Base-by-base conservation (phyloP, 2,329 filamentous ascomycete genomes). In the Fusarium aywerte region DNA sequence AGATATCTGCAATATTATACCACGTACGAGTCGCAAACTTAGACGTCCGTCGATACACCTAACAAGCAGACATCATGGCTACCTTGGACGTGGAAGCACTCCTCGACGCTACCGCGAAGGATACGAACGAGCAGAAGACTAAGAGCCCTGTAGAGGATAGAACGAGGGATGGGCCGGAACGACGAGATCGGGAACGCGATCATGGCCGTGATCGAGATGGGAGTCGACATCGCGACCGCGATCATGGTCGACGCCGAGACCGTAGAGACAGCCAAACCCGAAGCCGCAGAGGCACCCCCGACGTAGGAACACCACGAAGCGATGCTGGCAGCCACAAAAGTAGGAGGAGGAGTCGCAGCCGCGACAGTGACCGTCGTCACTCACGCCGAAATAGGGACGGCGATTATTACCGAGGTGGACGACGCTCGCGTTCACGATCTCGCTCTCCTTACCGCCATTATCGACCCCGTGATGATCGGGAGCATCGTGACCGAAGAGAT, bases 51-150 rank as follows among this genome's bases (percentile, higher is more conserved):
- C 57, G 55, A 64, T 42, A 59, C 35, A 70, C 48, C 47, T 58
- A 45, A 67, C 57, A 49, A 52, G 58, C 59, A 72, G 68, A 61
- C 69, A 79, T 69, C 65, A 85, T 85, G 83, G 79, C 82, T 51
- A 81, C 79, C 58, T 77, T 85, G 72, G 93, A 97, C 76, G 92
- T 97, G 73, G 94, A 97, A 84, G 92, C 93, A 70, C 87, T 97
- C 69, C 89, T 97, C 72, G 93, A 97, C 80, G 92, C 91, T 50
- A 92, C 92, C 66, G 92, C 92, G 51, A 89, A 89, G 76, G 83
- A 84, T 69, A 80, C 83, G 62, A 80, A 82, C 53, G 81, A 85
- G 53, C 82, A 83, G 73, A 82, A 82, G 62, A 76, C 73, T 64
- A 81, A 80, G 72, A 72, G 78, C 67, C 77, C 80, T 58, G 76